Evolutionary conservation across 306 rosid species (phyloP), one percentile per base, ranked within the genome.

Genomic region (Glycine soja): DNA sequence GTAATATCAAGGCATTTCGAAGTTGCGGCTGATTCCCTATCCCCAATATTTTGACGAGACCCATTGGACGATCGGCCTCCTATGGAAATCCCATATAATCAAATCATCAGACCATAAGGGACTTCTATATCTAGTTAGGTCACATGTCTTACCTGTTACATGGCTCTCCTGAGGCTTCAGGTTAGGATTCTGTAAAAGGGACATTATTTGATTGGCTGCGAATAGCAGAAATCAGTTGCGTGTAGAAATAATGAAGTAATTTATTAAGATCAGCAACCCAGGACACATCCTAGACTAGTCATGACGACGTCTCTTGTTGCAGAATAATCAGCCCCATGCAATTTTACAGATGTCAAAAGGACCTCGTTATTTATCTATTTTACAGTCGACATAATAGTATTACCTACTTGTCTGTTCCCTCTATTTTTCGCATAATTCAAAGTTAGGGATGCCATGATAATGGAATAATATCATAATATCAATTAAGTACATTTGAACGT

Each of bases 201-300:
- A 89, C 91, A 95, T 79, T 72, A 95, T 95, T 83, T 90, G 91
- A 84, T 75, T 64, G 80, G 81, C 97, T 95, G 94, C 97, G 2
- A 24, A 24, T 69, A 70, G 56, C 82, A 83, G 40, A 78, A 61
- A 81, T 82, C 76, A 76, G 74, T 45, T 51, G 34, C 24, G 54
- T 30, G n/a, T 13, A 70, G 51, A 69, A 64, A 65, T 71, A 57
- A 68, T 19, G 59, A 82, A 72, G 72, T 63, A 57, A 24, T 24
- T 24, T 56, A 36, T 70, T 57, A 64, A 72, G 70, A 53, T 38
- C 83, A 67, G 68, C 61, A 81, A 46, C 52, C 36, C 54, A 46
- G 30, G 72, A 36, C 53, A 57, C 61, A 58, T 57, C 78, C 19
- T 57, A 43, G 75, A 75, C 12, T 66, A 45, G 53, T 24, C 62